These are phyloP conservation scores for Ophiocordyceps camponoti-floridani DNA, from an alignment of 2,329 filamentous ascomycete genomes.

Conservation along the genomic window DNA sequence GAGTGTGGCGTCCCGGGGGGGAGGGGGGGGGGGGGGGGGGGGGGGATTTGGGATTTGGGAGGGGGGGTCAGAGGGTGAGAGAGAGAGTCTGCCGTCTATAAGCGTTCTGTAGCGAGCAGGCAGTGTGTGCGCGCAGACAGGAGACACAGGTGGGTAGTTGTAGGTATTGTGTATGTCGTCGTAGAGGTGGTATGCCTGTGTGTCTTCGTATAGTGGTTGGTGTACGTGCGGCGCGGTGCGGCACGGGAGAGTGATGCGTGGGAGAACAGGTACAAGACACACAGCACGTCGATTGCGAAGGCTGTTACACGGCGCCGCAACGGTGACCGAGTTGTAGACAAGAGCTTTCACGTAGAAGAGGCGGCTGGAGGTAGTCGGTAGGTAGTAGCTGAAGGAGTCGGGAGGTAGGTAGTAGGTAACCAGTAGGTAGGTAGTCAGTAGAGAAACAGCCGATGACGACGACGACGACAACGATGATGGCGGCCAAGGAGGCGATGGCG, in stretches of 20 bases:
- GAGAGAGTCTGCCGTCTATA: too few relatives aligned
- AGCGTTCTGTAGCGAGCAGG: background rate
- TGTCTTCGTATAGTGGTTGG: background rate
- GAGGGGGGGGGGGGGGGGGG: background rate
- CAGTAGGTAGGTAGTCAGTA: too few relatives aligned
- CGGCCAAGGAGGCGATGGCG: background rate
- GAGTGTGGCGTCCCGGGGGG: background rate
- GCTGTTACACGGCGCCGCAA: conserved; percentile 6
- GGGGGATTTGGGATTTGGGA: background rate
- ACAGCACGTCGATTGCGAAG: conserved; percentile 1
- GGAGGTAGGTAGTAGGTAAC: too few relatives aligned
- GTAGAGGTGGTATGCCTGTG: background rate
- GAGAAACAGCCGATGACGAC: background rate
- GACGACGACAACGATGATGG: background rate
- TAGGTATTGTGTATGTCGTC: conserved; percentile 1
- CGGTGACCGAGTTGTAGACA: conserved; percentile 1
- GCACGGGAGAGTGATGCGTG: background rate
- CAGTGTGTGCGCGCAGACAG: background rate
- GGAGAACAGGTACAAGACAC: background rate
- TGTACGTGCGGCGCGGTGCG: background rate
- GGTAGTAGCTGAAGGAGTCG: background rate
- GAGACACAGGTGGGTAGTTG: background rate
- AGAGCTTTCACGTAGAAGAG: background rate
- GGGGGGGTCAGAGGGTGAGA: background rate
- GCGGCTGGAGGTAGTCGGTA: background rate